These are phyloP conservation scores for Candida saitoana DNA, from an alignment of 805 yeast species.

Conservation along the genomic window DNA sequence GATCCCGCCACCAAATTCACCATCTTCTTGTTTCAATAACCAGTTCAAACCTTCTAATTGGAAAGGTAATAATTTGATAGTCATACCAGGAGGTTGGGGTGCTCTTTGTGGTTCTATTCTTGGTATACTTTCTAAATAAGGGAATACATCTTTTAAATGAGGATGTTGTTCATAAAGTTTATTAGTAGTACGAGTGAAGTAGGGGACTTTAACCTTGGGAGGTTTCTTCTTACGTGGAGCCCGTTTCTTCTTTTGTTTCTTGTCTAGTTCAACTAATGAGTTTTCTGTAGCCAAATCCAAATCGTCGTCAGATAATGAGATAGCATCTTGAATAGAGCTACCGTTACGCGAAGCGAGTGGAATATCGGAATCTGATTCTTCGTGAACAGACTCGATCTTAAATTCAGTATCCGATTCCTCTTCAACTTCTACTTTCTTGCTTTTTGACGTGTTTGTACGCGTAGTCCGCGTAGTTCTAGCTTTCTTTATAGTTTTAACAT, in stretches of 20 bases:
- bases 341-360: constrained; percentile 15
- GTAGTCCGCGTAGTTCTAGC: constrained; percentile 11
- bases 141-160: constrained; percentile 66
- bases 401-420: constrained; percentile 15
- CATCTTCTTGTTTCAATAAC: constrained; percentile 78
- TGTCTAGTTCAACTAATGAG: constrained; percentile 22
- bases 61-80: constrained; percentile 73
- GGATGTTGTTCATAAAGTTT: constrained; percentile 76
- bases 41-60: constrained; percentile 92
- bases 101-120: constrained; percentile 52
- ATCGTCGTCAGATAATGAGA: constrained; percentile 22
- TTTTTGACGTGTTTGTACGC: constrained; percentile 11
- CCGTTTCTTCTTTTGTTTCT: constrained; percentile 12
- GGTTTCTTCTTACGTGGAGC: constrained; percentile 28
- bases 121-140: constrained; percentile 49
- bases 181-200: constrained; percentile 64
- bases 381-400: constrained; percentile 14
- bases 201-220: constrained; percentile 58
- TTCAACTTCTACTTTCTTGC: constrained; percentile 9
- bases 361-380: constrained; percentile 17
- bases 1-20: constrained; percentile 81
- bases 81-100: constrained; percentile 75
- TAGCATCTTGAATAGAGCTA: constrained; percentile 20
- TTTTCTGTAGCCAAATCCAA: constrained; percentile 2
- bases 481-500: constrained; percentile 8